Evolutionary conservation across 2,329 filamentous ascomycete genomes (phyloP).

Genomic region (Fusarium sp.): DNA sequence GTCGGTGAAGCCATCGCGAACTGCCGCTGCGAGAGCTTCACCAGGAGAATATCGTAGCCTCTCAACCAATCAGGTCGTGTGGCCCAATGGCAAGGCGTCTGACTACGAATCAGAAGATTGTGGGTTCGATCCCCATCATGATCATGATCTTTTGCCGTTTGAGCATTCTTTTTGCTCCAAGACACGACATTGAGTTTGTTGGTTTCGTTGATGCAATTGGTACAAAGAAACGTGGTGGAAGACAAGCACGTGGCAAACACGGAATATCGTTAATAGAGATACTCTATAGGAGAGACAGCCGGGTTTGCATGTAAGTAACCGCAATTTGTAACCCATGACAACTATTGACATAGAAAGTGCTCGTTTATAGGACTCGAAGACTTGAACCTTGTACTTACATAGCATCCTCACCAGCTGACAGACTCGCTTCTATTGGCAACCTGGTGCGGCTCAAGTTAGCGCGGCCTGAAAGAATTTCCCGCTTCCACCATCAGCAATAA

Average conservation of each 20-base stretch:
- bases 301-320: neutral
- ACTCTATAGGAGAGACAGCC: neutral
- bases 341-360: neutral
- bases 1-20: neutral
- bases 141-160: neutral
- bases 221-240: neutral
- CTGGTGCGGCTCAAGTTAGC: constrained; percentile 3
- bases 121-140: constrained; percentile 35
- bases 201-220: neutral
- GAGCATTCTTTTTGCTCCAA: neutral
- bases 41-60: neutral
- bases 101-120: constrained; percentile 46
- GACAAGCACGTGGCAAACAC: neutral
- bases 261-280: neutral
- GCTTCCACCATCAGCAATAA: neutral
- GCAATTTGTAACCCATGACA: neutral
- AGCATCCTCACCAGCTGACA: neutral
- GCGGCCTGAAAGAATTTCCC: constrained; percentile 1
- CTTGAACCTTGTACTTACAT: neutral
- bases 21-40: neutral
- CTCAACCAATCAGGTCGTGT: constrained; percentile 8
- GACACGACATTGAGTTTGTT: neutral
- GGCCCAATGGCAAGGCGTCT: constrained; percentile 45
- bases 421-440: neutral
- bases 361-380: neutral